Percentiles rank a stretch among this genome's conserved stretches.
phyloP scores from a whole-genome alignment of 495 filamentous ascomycete genomes.

The Penicillium simplicissimum region DNA sequence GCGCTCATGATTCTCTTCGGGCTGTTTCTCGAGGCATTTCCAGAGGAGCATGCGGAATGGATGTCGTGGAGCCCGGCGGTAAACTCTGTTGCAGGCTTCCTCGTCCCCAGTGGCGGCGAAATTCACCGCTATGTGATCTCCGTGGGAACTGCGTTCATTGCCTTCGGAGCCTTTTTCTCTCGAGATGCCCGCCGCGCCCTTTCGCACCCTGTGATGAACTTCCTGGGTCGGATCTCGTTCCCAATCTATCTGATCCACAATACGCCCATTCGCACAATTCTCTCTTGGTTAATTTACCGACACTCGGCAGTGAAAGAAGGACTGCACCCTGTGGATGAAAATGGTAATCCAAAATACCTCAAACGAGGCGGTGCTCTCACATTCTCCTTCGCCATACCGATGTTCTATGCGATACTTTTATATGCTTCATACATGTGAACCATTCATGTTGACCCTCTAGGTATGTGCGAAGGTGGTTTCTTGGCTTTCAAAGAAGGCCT shows the following conservation, averaged over 20 bases:
- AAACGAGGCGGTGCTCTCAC: constrained; percentile 3
- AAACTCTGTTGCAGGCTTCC: background rate
- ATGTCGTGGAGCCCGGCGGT: constrained; percentile 18
- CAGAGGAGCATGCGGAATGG: constrained; percentile 17
- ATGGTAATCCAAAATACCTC: constrained; percentile 10
- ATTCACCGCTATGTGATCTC: constrained; percentile 11
- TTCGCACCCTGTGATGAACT: constrained; percentile 15
- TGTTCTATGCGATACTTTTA: constrained; percentile 13
- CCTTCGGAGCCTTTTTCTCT: constrained; percentile 9
- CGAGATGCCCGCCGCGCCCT: constrained; percentile 17
- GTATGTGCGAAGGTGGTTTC: constrained; percentile 15
- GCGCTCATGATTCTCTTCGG: constrained; percentile 15
- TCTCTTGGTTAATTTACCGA: constrained; percentile 17
- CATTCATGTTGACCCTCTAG: constrained; percentile 14
- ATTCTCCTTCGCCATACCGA: constrained; percentile 4
- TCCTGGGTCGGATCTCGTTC: constrained; percentile 24
- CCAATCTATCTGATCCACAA: constrained; percentile 25
- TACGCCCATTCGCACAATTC: constrained; percentile 22
- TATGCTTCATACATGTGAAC: constrained; percentile 16
- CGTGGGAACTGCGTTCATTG: background rate
- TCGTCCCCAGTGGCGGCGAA: constrained; percentile 11
- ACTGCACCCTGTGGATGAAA: constrained; percentile 4
- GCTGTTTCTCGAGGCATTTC: constrained; percentile 15
- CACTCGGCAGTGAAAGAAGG: constrained; percentile 8
- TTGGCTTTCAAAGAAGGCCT: constrained; percentile 13